Percentiles rank a stretch among this genome's conserved stretches.
phyloP scores from a whole-genome alignment of 306 rosid genomes.

The Pachyrhizus erosus region DNA sequence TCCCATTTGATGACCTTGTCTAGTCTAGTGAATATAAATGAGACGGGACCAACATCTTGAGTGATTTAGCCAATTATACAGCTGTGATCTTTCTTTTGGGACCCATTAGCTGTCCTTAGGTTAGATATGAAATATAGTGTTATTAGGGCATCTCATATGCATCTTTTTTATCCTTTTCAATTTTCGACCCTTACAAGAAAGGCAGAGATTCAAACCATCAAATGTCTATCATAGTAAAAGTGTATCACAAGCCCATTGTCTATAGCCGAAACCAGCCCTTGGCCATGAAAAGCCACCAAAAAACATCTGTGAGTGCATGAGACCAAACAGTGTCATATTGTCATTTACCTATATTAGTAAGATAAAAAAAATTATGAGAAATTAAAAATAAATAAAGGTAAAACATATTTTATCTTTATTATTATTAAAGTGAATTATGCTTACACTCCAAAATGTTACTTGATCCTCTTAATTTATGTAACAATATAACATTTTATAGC shows the following conservation, averaged over 20 bases:
- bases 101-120: conserved; percentile 33
- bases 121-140: not conserved
- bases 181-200: conserved; percentile 25
- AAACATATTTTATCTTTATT: too few species aligned
- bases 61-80: conserved; percentile 43
- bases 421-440: not conserved
- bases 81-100: conserved; percentile 16
- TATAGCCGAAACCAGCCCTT: conserved; percentile 24
- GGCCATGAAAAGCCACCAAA: conserved; percentile 8
- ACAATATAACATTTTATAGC: not conserved
- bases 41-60: conserved; percentile 12
- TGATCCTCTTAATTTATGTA: not conserved
- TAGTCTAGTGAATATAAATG: conserved; percentile 12
- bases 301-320: not conserved
- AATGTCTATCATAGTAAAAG: conserved; percentile 26
- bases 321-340: conserved; percentile 7
- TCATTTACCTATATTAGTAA: too few species aligned
- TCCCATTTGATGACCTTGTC: conserved; percentile 11
- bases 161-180: conserved; percentile 30
- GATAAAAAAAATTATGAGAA: too few species aligned
- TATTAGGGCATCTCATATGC: conserved; percentile 34
- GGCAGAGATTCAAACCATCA: conserved; percentile 31
- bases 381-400: too few species aligned
- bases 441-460: not conserved
- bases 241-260: conserved; percentile 10